These are phyloP conservation scores for Xylaria sp. DNA, from an alignment of 2,329 filamentous ascomycete genomes.

Conservation along the genomic window DNA sequence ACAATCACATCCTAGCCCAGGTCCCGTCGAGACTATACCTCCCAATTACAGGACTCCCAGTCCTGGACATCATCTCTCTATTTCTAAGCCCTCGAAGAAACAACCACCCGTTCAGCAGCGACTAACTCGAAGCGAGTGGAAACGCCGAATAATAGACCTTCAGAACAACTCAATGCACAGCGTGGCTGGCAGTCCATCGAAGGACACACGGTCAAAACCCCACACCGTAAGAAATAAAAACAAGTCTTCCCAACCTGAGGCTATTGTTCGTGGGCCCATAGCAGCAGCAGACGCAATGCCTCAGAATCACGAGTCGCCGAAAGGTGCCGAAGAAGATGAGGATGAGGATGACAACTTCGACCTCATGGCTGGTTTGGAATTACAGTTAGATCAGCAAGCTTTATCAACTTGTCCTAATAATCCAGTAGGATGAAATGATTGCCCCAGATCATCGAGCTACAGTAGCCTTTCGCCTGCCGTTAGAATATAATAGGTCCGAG, in stretches of 20 bases:
- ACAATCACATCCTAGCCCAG: neutral
- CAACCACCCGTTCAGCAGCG: neutral
- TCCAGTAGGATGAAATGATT: neutral
- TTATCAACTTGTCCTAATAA: constrained; percentile 4
- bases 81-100: neutral
- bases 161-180: neutral
- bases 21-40: neutral
- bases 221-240: neutral
- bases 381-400: constrained; percentile 34
- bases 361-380: constrained; percentile 37
- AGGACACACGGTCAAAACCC: neutral
- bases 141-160: neutral
- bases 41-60: neutral
- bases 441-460: neutral
- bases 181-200: neutral
- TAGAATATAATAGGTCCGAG: too few relatives aligned
- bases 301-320: too few relatives aligned
- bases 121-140: neutral
- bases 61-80: neutral
- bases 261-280: too few relatives aligned
- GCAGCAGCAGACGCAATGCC: too few relatives aligned
- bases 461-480: too few relatives aligned
- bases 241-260: neutral
- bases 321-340: constrained; percentile 7
- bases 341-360: constrained; percentile 33